Conservation (phyloP, 208 protist species). For the Wallacemonas sp. region DNA sequence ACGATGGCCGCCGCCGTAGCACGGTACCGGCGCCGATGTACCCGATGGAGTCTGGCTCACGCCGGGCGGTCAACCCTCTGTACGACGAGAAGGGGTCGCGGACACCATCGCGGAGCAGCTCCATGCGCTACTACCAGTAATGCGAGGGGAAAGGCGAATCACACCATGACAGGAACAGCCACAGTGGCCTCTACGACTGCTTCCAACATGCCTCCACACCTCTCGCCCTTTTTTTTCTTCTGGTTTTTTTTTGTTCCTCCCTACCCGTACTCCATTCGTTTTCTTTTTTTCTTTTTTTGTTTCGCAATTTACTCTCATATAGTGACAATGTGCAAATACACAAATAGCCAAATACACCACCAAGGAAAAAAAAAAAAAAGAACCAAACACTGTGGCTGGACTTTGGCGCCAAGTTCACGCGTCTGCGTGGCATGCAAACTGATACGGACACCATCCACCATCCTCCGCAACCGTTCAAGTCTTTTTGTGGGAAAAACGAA, state of each 20-base stretch:
- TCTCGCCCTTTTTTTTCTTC: neutral
- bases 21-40: slow-evolving; percentile 4
- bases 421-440: too few species aligned
- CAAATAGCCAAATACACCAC: too few species aligned
- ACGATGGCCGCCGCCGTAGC: neutral
- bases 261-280: neutral
- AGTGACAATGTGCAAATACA: too few species aligned
- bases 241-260: slow-evolving; percentile 4
- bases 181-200: neutral
- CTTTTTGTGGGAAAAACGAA: too few species aligned
- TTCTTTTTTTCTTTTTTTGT: neutral
- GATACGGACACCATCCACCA: too few species aligned
- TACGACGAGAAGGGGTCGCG: neutral
- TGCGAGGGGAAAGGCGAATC: neutral
- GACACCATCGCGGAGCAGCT: neutral
- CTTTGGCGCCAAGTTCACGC: too few species aligned
- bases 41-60: neutral
- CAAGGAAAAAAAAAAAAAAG: too few species aligned
- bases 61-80: neutral
- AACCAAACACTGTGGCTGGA: too few species aligned
- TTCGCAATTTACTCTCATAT: neutral
- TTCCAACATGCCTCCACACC: neutral
- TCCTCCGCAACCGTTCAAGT: too few species aligned
- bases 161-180: neutral
- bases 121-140: slow-evolving; percentile 11